Conservation (phyloP, 345 rosid genomes). For the Melaleuca quinquenervia region DNA sequence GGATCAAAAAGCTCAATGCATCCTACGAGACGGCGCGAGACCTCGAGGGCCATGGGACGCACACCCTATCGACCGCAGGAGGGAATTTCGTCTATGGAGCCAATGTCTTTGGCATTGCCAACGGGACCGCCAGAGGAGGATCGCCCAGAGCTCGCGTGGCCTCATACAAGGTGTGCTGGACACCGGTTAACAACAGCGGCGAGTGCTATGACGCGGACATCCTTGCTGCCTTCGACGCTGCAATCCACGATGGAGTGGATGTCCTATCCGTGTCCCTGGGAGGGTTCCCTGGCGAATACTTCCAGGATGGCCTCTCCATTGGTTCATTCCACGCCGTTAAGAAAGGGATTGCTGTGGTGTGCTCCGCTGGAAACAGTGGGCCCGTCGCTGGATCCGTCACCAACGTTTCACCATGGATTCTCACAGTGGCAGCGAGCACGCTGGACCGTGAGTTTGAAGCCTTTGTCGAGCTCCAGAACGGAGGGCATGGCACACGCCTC, state of each 20-base stretch:
- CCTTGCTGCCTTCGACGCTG: slow-evolving; percentile 31
- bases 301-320: slow-evolving; percentile 22
- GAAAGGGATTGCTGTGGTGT: slow-evolving; percentile 27
- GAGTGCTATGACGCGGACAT: slow-evolving; percentile 40
- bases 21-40: slow-evolving; percentile 14
- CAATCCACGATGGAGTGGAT: slow-evolving; percentile 47
- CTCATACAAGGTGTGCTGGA: slow-evolving; percentile 53
- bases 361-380: slow-evolving; percentile 49
- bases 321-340: slow-evolving; percentile 43
- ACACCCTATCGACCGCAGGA: slow-evolving; percentile 37
- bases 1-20: background rate
- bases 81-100: slow-evolving; percentile 32
- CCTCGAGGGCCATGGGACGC: slow-evolving; percentile 39
- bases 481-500: slow-evolving; percentile 16
- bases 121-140: slow-evolving; percentile 45
- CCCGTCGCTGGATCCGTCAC: slow-evolving; percentile 23
- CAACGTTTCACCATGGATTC: slow-evolving; percentile 47
- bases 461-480: slow-evolving; percentile 14
- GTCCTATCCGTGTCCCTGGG: slow-evolving; percentile 45
- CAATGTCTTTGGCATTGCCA: slow-evolving; percentile 9
- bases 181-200: background rate
- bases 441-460: slow-evolving; percentile 33
- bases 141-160: slow-evolving; percentile 50
- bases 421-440: slow-evolving; percentile 57
- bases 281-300: slow-evolving; percentile 9